A percentile compares a stretch with the other conserved stretches of the same genome.
These are phyloP conservation scores for Alternaria ethzedia DNA, from an alignment of 2,329 filamentous ascomycete genomes.

Conservation along the genomic window DNA sequence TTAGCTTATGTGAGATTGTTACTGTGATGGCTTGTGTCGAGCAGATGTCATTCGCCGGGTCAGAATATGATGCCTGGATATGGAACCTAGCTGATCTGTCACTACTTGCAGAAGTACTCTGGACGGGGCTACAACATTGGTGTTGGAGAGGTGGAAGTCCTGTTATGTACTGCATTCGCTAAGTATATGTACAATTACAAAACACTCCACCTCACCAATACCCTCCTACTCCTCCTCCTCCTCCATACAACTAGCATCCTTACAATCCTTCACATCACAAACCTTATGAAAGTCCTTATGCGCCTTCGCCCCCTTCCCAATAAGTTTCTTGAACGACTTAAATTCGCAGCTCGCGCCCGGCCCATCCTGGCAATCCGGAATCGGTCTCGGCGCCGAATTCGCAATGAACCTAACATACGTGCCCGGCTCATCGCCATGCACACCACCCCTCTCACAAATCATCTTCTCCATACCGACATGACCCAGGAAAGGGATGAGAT, in stretches of 20 bases:
- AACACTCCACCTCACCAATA: background rate
- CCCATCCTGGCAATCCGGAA: conserved; percentile 56
- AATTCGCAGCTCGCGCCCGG: conserved; percentile 58
- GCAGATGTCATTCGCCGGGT: no score
- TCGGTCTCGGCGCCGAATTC: conserved; percentile 57
- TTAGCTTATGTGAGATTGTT: no score
- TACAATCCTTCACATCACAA: conserved; percentile 31
- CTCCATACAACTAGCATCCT: conserved; percentile 2
- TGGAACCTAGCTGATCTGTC: no score
- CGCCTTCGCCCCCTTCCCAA: conserved; percentile 49
- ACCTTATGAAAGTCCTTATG: conserved; percentile 39
- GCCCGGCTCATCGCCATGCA: conserved; percentile 51
- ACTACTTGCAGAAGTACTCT: no score
- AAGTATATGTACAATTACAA: background rate
- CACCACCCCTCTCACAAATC: conserved; percentile 61
- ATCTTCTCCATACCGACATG: conserved; percentile 71
- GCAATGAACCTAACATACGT: conserved; percentile 61
- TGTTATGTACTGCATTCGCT: background rate
- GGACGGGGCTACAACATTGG: no score
- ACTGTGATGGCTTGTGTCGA: no score
- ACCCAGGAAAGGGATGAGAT: conserved; percentile 68
- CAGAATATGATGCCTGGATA: no score
- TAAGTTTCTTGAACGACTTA: conserved; percentile 51
- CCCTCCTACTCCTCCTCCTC: background rate
- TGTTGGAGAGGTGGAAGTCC: no score